Percentiles rank a stretch among this genome's conserved stretches.
Conservation (phyloP, 2,329 filamentous ascomycete species). For the Bipolaris victoriae region DNA sequence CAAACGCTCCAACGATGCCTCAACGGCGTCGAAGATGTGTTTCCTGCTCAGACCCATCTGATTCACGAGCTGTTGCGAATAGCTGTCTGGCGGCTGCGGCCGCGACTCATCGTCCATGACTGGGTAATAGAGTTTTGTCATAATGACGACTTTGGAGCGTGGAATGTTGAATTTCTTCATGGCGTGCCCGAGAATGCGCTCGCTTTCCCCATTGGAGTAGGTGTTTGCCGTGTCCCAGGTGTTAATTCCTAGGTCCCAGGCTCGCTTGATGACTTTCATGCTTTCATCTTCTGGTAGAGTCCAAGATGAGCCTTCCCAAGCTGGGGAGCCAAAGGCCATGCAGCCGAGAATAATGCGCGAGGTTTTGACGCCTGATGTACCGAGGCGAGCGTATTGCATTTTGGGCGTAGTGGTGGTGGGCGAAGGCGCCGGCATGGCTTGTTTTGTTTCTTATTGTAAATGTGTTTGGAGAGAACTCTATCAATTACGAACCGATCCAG, state of each 20-base stretch:
- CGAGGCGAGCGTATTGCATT: conserved; percentile 28
- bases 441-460: background rate
- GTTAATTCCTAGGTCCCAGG: conserved; percentile 53
- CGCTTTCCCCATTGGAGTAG: conserved; percentile 38
- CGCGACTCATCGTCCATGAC: conserved; percentile 2
- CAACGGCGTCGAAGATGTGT: conserved; percentile 49
- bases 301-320: conserved; percentile 28
- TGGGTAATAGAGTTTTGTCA: conserved; percentile 33
- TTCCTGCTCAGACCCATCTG: background rate
- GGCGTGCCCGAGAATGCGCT: conserved; percentile 38
- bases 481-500: background rate
- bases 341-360: conserved; percentile 41
- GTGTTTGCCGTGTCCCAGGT: conserved; percentile 51
- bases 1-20: conserved; percentile 11
- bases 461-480: background rate
- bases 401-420: background rate
- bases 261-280: conserved; percentile 49
- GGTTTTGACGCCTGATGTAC: conserved; percentile 51
- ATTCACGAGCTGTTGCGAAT: conserved; percentile 1
- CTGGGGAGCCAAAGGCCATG: conserved; percentile 31
- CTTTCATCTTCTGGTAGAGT: conserved; percentile 47
- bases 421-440: background rate
- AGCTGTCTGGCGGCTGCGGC: background rate
- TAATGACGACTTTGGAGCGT: conserved; percentile 36
- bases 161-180: conserved; percentile 37